Conservation (phyloP, 169 alveolate genomes). For the Hepatocystis sp. region DNA sequence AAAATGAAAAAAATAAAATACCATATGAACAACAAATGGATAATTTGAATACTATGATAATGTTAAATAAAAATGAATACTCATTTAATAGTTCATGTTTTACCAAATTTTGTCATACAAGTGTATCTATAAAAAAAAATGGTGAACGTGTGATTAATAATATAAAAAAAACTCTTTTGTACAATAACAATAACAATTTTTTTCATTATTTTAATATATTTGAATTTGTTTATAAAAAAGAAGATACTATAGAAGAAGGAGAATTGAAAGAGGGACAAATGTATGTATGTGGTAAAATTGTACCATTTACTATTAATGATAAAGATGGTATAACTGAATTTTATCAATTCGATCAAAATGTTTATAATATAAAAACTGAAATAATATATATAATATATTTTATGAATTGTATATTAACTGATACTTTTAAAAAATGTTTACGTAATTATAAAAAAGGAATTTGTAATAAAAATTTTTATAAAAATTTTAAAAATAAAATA, state of each 20-base stretch:
- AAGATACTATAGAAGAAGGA: background rate
- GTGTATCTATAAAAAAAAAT: background rate
- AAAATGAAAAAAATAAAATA: constrained; percentile 9
- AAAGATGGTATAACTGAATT: too few relatives aligned
- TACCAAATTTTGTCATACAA: constrained; percentile 3
- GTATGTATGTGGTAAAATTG: too few relatives aligned
- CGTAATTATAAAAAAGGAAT: constrained; percentile 17
- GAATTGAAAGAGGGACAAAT: too few relatives aligned
- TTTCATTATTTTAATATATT: constrained; percentile 48
- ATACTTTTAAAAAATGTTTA: constrained; percentile 17
- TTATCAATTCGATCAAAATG: too few relatives aligned
- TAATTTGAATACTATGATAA: constrained; percentile 10
- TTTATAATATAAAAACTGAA: constrained; percentile 14
- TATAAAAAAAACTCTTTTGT: background rate
- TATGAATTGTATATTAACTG: background rate
- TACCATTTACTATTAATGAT: too few relatives aligned
- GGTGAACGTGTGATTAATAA: background rate
- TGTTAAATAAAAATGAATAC: constrained; percentile 59
- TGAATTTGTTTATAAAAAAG: constrained; percentile 24
- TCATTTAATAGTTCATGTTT: constrained; percentile 10
- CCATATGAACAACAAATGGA: constrained; percentile 7
- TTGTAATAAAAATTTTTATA: background rate
- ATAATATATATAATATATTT: constrained; percentile 17
- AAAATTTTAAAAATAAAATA: background rate
- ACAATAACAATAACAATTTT: constrained; percentile 9